Evolutionary conservation across 2,329 filamentous ascomycete genomes (phyloP).

Genomic region (Daldinia sp.): DNA sequence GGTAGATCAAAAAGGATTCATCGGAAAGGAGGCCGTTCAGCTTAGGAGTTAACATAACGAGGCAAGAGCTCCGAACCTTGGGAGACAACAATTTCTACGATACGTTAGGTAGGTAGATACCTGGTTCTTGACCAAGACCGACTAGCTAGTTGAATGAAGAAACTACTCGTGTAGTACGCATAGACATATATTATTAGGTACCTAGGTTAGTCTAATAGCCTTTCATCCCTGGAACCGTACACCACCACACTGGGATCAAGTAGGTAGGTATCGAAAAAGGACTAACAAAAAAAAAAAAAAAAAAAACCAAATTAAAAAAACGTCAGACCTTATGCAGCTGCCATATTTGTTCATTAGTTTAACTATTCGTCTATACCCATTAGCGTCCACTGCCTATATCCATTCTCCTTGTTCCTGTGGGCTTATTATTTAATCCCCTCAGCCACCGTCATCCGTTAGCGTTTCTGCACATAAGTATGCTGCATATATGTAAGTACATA

Average conservation of each 20-base stretch:
- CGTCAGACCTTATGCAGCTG: neutral
- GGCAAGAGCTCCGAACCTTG: no score
- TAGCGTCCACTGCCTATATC: neutral
- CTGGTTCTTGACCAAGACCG: neutral
- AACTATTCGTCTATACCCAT: no score
- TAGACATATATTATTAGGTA: no score
- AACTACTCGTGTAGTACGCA: neutral
- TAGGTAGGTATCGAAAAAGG: no score
- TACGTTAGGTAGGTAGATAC: neutral
- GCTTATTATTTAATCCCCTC: constrained; percentile 4
- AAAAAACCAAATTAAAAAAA: no score
- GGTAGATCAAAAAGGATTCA: neutral
- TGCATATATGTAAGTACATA: no score
- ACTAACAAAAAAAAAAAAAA: no score
- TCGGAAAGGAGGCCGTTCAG: neutral
- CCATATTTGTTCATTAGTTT: no score
- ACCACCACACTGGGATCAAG: neutral
- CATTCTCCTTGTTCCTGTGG: constrained; percentile 19
- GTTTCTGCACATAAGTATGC: no score
- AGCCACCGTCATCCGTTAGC: constrained; percentile 7
- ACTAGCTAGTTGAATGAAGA: neutral
- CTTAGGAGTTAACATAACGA: neutral
- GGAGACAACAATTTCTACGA: neutral
- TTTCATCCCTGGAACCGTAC: neutral
- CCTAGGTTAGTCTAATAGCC: neutral